Evolutionary conservation across 805 yeast genomes (phyloP).

Genomic region (Starmerella stigmatis): DNA sequence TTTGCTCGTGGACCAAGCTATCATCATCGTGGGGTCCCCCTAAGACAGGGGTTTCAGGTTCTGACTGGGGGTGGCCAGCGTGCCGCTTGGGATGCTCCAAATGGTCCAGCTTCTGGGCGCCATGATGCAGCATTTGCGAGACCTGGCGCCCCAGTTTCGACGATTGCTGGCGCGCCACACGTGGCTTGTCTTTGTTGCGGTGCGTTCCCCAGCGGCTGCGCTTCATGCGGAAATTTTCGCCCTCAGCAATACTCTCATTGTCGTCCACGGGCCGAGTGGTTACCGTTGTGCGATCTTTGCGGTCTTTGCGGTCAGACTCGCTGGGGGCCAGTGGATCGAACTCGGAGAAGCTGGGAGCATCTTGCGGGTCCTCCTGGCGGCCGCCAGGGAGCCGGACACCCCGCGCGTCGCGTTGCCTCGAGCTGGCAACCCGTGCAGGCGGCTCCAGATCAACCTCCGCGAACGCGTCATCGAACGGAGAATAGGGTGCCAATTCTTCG

Average conservation of each 20-base stretch:
- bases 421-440: conserved; percentile 20
- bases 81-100: neutral
- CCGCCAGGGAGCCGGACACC: conserved; percentile 17
- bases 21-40: neutral
- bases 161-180: conserved; percentile 2
- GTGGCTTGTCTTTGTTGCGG: conserved; percentile 39
- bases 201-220: conserved; percentile 67
- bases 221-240: conserved; percentile 13
- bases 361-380: conserved; percentile 5
- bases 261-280: conserved; percentile 2
- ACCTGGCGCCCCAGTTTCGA: conserved; percentile 18
- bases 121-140: conserved; percentile 18
- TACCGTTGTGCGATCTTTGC: neutral
- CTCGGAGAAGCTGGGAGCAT: conserved; percentile 1
- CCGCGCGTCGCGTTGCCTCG: conserved; percentile 15
- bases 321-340: neutral
- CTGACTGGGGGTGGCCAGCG: too few species aligned
- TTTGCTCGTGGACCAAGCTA: neutral
- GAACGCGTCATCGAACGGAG: conserved; percentile 22
- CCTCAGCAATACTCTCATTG: conserved; percentile 14
- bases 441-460: conserved; percentile 19
- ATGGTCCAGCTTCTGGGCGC: conserved; percentile 3
- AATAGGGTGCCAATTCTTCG: conserved; percentile 8
- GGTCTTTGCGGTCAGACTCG: neutral
- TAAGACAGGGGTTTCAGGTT: too few species aligned